Base-by-base conservation (phyloP, 2,329 filamentous ascomycete species). In the Fusarium sp. region DNA sequence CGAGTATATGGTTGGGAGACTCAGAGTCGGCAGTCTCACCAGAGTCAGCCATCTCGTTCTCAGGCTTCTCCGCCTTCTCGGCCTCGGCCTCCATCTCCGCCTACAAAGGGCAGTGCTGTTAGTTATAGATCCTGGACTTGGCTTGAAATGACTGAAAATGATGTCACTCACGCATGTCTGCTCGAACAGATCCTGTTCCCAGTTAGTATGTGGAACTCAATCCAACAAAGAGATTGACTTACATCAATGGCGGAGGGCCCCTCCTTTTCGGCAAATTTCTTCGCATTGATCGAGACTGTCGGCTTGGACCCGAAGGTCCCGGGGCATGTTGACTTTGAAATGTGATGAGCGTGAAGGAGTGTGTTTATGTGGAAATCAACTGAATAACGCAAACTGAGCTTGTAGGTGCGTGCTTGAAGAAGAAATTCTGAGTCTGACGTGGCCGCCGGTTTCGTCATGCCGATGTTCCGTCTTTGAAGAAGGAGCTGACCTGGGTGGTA, bases 241-340 rank as follows among this genome's bases (percentile, higher is more conserved):
- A 39, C 38, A 3, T 39, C 38, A 2, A 39, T 0, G 3, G 1
- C n/a, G 38, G 38, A 39, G 21, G 21, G 3, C 21, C 38, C 38
- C 38, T 41, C 39, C 14, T 41, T 41, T 0, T 2, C n/a, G 0
- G 8, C 39, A 0, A 41, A 0, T 41, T 10, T 41, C 39, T 10
- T n/a, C n/a, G n/a, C 9, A 37, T 35, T 9, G 3, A 4, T 35
- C 33, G 16, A 35, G 33, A 31, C 11, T 31, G 10, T 35, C 16
- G 35, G 35, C 35, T 3, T 18, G 16, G 9, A 16, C 16, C 35
- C 16, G 35, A 37, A 18, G 16, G 35, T 5, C 16, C 35, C 35
- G 8, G 16, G 35, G 16, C 35, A 18, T 37, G 35, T 37, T 37
- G 16, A 37, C 35, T 5, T 37, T 10, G 37, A 38, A 21, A 21